Percentiles rank a stretch among this genome's conserved stretches.
phyloP scores from a whole-genome alignment of 2,329 filamentous ascomycete species.

The Colletotrichum aenigma region DNA sequence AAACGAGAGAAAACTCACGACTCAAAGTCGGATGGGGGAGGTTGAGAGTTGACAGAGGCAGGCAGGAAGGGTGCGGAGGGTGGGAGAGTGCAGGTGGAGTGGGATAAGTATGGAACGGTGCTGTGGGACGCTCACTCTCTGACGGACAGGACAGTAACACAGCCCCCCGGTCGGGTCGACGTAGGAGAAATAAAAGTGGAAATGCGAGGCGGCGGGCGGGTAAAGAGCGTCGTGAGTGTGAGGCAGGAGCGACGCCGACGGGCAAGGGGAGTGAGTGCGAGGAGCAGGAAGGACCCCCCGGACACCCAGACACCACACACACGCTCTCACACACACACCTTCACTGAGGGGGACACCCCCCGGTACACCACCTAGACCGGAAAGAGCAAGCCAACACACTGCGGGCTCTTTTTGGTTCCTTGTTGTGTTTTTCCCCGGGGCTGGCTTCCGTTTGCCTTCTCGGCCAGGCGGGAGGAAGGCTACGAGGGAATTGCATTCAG shows the following conservation, averaged over 20 bases:
- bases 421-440: not conserved
- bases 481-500: not conserved
- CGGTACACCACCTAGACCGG: not conserved
- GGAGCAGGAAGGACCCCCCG: not conserved
- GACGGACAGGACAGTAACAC: slow-evolving; percentile 14
- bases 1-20: slow-evolving; percentile 10
- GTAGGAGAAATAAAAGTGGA: slow-evolving; percentile 12
- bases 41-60: slow-evolving; percentile 10
- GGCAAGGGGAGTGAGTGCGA: not conserved
- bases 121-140: not conserved
- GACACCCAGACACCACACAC: not conserved
- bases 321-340: not conserved
- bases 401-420: not conserved
- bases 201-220: slow-evolving; percentile 7
- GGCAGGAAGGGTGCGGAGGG: slow-evolving; percentile 1
- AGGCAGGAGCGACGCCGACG: not conserved
- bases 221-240: not conserved
- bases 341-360: not conserved
- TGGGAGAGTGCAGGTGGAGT: slow-evolving; percentile 21
- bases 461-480: not conserved
- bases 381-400: not conserved
- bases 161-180: slow-evolving; percentile 1
- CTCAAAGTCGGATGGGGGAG: slow-evolving; percentile 13
- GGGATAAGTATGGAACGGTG: slow-evolving; percentile 20
- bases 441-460: not conserved